Percentiles rank a stretch among this genome's conserved stretches.
Conservation (phyloP, 306 rosid genomes). For the Trifolium fragiferum region DNA sequence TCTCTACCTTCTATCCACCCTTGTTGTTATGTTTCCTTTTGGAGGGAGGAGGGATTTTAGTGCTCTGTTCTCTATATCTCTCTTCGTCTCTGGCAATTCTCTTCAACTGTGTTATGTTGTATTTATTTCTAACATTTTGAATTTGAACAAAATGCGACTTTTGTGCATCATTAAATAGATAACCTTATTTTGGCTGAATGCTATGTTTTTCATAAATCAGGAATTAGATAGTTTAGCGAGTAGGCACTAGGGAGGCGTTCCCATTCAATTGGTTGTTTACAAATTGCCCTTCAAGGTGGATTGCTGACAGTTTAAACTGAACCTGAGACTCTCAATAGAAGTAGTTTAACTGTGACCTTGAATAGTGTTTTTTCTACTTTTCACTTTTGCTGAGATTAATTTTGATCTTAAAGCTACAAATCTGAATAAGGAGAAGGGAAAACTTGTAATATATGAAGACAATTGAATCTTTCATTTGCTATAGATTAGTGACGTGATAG, state of each 20-base stretch:
- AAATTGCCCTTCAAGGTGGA: constrained; percentile 4
- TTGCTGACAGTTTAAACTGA: constrained; percentile 22
- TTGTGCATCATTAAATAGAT: constrained; percentile 20
- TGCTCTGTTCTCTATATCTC: too few relatives aligned
- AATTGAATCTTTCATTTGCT: constrained; percentile 27
- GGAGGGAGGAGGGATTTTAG: background rate
- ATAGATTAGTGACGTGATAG: constrained; percentile 1
- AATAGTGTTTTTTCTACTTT: constrained; percentile 14
- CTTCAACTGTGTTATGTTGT: background rate
- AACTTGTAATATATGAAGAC: constrained; percentile 16
- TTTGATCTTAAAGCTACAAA: background rate
- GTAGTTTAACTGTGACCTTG: background rate
- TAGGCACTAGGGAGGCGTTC: background rate
- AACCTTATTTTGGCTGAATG: constrained; percentile 10
- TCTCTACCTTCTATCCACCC: background rate
- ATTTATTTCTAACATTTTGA: background rate
- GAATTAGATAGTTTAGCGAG: background rate
- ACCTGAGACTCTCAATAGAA: constrained; percentile 5
- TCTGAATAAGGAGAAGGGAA: constrained; percentile 23
- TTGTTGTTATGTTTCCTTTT: constrained; percentile 7
- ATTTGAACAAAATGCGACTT: constrained; percentile 15
- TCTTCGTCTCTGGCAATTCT: background rate
- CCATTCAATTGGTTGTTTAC: constrained; percentile 19
- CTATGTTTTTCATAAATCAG: constrained; percentile 27
- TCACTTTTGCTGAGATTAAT: constrained; percentile 12